phyloP scores from a whole-genome alignment of 257 asterid genomes.

The Osmanthus fragrans region DNA sequence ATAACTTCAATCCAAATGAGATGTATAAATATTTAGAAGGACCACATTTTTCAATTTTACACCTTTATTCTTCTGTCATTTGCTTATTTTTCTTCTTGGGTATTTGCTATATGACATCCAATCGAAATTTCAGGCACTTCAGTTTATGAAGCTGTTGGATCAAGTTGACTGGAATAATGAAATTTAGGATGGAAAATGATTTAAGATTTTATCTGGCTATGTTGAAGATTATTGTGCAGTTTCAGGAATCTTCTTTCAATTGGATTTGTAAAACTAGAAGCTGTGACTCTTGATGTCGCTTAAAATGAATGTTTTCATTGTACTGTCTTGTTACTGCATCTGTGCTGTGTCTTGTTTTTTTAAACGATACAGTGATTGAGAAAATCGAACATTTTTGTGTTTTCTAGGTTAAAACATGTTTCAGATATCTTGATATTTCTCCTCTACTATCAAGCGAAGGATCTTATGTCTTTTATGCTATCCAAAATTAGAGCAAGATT shows the following conservation, averaged over 20 bases:
- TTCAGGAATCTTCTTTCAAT: background rate
- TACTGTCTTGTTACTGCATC: no score
- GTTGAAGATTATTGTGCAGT: background rate
- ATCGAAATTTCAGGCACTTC: background rate
- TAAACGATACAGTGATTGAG: background rate
- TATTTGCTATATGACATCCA: background rate
- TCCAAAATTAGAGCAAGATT: background rate
- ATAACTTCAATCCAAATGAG: background rate
- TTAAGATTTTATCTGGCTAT: background rate
- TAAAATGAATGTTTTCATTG: background rate
- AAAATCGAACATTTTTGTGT: background rate
- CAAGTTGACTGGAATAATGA: background rate
- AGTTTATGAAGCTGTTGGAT: background rate
- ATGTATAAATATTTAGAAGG: constrained; percentile 6
- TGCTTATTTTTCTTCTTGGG: background rate
- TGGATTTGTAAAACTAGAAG: no score
- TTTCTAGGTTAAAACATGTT: background rate
- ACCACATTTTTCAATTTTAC: background rate
- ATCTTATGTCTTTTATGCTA: background rate
- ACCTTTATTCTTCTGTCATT: background rate
- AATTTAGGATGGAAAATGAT: background rate
- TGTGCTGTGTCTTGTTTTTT: no score
- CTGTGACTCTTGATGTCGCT: background rate
- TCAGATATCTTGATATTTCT: background rate
- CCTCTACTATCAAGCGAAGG: background rate